Evolutionary conservation across 768 basidiomycete species (phyloP), one percentile per base, ranked within the genome.

Genomic region (Russula virescens): DNA sequence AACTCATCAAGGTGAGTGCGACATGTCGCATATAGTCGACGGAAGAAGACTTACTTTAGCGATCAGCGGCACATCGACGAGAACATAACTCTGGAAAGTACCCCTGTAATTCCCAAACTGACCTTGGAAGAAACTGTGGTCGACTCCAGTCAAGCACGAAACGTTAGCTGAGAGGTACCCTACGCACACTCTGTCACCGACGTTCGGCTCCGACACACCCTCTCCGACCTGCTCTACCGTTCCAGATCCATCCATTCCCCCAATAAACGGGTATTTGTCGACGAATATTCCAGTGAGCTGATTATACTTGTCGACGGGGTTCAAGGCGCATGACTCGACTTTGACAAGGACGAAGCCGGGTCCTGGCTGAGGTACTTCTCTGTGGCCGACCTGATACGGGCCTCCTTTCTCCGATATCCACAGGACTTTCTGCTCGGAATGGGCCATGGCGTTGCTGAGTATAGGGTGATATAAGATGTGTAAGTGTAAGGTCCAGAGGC

Each of bases 111-210:
- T 56, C 14, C 51, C 25, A 16, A 46, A 45, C 5, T 38, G 25
- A 16, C 25, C 31, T 48, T 65, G 64, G 56, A 62, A 62, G 31
- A 62, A 2, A 16, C 61, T 65, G 59, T 19, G 6, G 4, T 18
- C 23, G 2, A 19, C n/a, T 43, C 18, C 7, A 19, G 19, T 48
- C 26, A 18, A 55, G 38, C 23, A 19, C 13, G 9, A 18, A 6
- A 9, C 5, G 10, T 10, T 19, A 5, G 19, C 5, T 31, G 9
- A 8, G 19, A 31, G 25, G 8, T n/a, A 55, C 9, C 18, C 35
- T 10, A 54, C 58, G 35, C 25, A 66, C 69, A 75, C 70, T 54
- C 64, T 70, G 59, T 73, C 71, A 4, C 74, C 73, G 11, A 60
- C 58, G 26, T 67, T 68, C 59, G 72, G 55, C 40, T 59, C 51